Evolutionary conservation across 2,329 filamentous ascomycete species (phyloP), one percentile per base, ranked within the genome.

Genomic region (Pleurostoma richardsiae): DNA sequence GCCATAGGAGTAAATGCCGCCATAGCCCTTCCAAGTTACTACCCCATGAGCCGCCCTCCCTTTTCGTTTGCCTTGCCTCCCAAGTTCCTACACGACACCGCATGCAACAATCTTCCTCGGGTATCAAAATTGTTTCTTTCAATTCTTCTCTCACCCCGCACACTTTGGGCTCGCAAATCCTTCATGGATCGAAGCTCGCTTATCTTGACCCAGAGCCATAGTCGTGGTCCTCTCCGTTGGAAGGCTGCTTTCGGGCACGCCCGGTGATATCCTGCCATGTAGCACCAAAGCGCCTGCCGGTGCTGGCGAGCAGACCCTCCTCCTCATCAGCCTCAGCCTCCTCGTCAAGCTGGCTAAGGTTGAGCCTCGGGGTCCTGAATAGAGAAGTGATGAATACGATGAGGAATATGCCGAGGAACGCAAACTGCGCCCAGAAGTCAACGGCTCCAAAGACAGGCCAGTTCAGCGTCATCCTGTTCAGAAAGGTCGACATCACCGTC

Each of bases 391-490:
- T 49, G 56, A 96, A 88, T 10, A 95, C 84, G 46, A 96, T 69
- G 7, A 96, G 65, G 66, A 95, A 96, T 26, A 96, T 76, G 31
- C 68, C 86, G 40, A 99, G 69, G 70, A 99, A 97, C 10, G 79
- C 87, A 61, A 96, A 97, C 59, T 99, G 94, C 0, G 90, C 88
- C 90, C 91, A 99, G 66, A 97, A 99, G 55, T 89, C 80, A n/a
- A 97, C 72, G 8, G 86, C 83, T 8, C 94, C 94, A 60, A 99
- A 95, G 62, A 96, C 90, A 5, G 94, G 91, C 77, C 94, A 99
- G 62, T 95, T 96, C 60, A 96, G 80, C 27, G 88, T 91, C 50
- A 96, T 82, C 40, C 91, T 84, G 67, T 97, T 96, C 54, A 99
- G 76, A 67, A 99, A 95, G 0, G 89, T 96, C 49, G 88, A 94